Evolutionary conservation across 1,139 yeast genomes (phyloP), one percentile per base, ranked within the genome.

Genomic region (Yamadazyma buinensis): DNA sequence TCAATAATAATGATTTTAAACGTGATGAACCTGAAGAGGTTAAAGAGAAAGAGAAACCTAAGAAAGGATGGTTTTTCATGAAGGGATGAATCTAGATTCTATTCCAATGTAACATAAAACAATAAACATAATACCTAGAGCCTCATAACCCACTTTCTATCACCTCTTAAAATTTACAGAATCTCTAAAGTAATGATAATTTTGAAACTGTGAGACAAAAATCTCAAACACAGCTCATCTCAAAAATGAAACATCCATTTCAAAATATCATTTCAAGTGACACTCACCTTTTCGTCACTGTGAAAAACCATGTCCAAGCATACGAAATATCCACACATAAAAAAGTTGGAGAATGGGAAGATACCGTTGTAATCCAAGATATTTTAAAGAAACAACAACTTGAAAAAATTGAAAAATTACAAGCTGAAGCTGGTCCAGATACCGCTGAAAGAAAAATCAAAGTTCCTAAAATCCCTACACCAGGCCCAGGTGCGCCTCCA

Each of bases 401-500:
- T 49, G 67, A 56, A 54, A 72, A 61, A 56, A 61, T 57, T 37
- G 52, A 55, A 37, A 30, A 35, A 18, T 32, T 36, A 13, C 25
- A 36, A 18, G 51, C 58, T 38, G 43, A 42, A 42, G 40, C 55
- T 48, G 36, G 55, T 50, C 29, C 43, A 2, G 22, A 42, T 1
- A 28, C 39, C 14, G 36, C 15, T 21, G 15, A 34, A 17, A 50
- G 49, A 15, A 56, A 55, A 24, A 49, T 53, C 32, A 67, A 70
- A 41, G 64, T 67, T 20, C 75, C 79, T 25, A 79, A 77, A 51
- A 58, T 75, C 25, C 82, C 85, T 11, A 65, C 68, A 9, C 83
- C 84, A 3, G 84, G 84, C 1, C 72, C 78, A 1, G 85, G 84
- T 2, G 84, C 84, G 2, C 85, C 85, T 19, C 75, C 75, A 31